Evolutionary conservation across 2,329 filamentous ascomycete genomes (phyloP).

Genomic region (Aspergillus fumigatiaffinis): DNA sequence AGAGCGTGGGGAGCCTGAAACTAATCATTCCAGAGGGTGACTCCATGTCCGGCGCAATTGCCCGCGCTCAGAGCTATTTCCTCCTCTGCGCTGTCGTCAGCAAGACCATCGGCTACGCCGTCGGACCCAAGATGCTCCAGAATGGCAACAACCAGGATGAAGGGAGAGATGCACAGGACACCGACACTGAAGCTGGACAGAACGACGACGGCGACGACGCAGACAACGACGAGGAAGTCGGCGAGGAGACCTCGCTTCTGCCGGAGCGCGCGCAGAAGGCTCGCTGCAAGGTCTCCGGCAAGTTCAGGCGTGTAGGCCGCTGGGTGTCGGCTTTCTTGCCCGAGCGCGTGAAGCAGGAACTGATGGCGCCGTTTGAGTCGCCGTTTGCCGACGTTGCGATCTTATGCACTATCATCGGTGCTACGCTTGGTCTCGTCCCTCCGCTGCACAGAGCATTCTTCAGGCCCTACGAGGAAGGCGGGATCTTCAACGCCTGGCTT

Average conservation of each 20-base stretch:
- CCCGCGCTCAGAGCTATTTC: slow-evolving; percentile 62
- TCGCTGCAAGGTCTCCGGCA: slow-evolving; percentile 7
- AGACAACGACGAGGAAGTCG: slow-evolving; percentile 25
- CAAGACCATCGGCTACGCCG: slow-evolving; percentile 61
- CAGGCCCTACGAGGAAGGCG: slow-evolving; percentile 52
- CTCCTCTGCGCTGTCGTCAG: slow-evolving; percentile 62
- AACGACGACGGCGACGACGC: slow-evolving; percentile 20
- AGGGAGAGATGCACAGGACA: slow-evolving; percentile 11
- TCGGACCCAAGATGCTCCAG: slow-evolving; percentile 58
- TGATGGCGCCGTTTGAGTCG: slow-evolving; percentile 38
- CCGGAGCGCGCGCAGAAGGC: slow-evolving; percentile 29
- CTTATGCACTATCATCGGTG: slow-evolving; percentile 57
- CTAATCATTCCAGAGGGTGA: slow-evolving; percentile 45
- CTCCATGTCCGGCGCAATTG: slow-evolving; percentile 46
- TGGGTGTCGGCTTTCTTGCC: slow-evolving; percentile 31
- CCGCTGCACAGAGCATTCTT: slow-evolving; percentile 61
- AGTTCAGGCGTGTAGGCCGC: slow-evolving; percentile 25
- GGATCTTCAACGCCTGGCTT: slow-evolving; percentile 64
- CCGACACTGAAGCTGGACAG: slow-evolving; percentile 11
- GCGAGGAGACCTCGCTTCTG: slow-evolving; percentile 52
- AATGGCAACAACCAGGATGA: slow-evolving; percentile 28
- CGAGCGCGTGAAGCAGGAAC: slow-evolving; percentile 28
- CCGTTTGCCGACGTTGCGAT: slow-evolving; percentile 60
- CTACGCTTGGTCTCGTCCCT: slow-evolving; percentile 57
- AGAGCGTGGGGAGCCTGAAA: slow-evolving; percentile 55